These are phyloP conservation scores for Cnidoscolus chayamansa DNA, from an alignment of 441 rosid genomes.

Conservation along the genomic window DNA sequence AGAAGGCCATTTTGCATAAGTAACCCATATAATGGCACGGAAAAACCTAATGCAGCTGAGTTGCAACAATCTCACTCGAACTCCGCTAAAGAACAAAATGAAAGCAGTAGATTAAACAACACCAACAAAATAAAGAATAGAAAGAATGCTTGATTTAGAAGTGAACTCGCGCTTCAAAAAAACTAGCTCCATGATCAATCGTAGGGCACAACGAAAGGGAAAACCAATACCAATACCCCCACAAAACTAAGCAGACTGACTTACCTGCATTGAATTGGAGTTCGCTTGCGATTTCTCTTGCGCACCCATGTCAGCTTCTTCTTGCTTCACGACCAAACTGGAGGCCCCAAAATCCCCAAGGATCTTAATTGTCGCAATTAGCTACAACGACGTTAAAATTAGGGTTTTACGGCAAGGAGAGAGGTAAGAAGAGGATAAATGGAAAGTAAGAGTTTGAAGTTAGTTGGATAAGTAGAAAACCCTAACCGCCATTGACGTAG, in stretches of 20 bases:
- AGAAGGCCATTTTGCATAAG: not conserved
- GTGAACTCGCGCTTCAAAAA: conserved; percentile 19
- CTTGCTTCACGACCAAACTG: conserved; percentile 31
- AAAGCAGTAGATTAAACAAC: conserved; percentile 12
- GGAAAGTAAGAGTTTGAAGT: conserved; percentile 28
- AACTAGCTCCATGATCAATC: conserved; percentile 16
- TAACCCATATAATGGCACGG: not conserved
- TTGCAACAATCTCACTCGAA: not conserved
- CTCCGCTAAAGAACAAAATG: not conserved
- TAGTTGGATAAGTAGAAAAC: conserved; percentile 44
- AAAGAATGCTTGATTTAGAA: conserved; percentile 9
- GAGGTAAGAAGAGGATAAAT: conserved; percentile 10
- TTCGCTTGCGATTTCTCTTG: conserved; percentile 73
- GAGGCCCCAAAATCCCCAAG: conserved; percentile 27
- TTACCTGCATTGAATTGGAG: conserved; percentile 88
- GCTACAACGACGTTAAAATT: conserved; percentile 35
- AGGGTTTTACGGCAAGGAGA: conserved; percentile 49
- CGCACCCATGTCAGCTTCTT: conserved; percentile 63
- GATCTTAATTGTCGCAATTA: conserved; percentile 20
- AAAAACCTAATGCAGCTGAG: conserved; percentile 2
- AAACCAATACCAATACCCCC: not conserved
- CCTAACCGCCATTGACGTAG: conserved; percentile 59
- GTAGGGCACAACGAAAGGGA: conserved; percentile 14
- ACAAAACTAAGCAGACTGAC: conserved; percentile 20
- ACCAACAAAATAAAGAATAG: not conserved